Evolutionary conservation across 495 filamentous ascomycete genomes (phyloP), one percentile per base, ranked within the genome.

Genomic region (Hyaloscypha finlandica): DNA sequence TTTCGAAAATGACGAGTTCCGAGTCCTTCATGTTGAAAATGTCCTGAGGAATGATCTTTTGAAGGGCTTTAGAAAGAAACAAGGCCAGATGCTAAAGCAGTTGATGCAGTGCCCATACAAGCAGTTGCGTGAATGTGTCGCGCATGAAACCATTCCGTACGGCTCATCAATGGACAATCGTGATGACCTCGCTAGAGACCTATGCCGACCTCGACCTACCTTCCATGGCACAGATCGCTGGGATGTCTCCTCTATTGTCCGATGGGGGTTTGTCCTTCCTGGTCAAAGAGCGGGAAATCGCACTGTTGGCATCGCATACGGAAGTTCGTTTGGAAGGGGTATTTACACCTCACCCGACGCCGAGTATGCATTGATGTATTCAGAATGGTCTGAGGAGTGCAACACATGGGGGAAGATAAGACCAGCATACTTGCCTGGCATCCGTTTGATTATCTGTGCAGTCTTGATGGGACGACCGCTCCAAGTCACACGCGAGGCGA

Each of bases 21-120:
- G 78, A n/a, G 72, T 81, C 60, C 74, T 81, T 19, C 79, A 81
- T 52, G 74, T 78, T 25, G 79, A 82, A 53, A 76, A 74, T 22
- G 68, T 82, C 25, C 59, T 82, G 20, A 73, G 79, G 9, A 62
- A 30, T 14, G 73, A 80, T 59, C 70, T 81, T 0, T 54, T 64
- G 12, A 52, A n/a, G 30, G 73, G 65, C 8, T 80, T 80, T 42
- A 56, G 74, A 19, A 48, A 60, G 12, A 70, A 70, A 42, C 77
- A 74, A 32, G 12, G 63, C 4, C 52, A 73, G 16, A 74, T 80
- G 39, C 64, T 69, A n/a, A 37, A 71, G n/a, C 63, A 73, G 32
- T 59, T 80, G 22, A 37, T 68, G 58, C 22, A 64, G 64, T 33
- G 66, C 60, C 61, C 53, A n/a, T 48, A 62, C 32, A 35, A 63